Base-by-base conservation (phyloP, 441 rosid genomes). In the Manihot esculenta region DNA sequence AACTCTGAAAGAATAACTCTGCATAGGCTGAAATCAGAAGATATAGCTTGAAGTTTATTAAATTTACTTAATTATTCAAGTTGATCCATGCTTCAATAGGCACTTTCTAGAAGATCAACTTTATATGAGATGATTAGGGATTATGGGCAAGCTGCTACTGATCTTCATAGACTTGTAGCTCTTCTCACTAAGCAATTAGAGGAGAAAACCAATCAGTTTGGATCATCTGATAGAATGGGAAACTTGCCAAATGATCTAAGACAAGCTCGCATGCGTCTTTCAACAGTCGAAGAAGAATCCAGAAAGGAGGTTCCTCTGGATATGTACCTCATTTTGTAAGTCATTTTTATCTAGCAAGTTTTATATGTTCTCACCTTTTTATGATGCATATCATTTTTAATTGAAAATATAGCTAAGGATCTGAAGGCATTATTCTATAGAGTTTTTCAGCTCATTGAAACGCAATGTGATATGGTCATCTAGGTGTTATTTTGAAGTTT, bases 281-380 rank as follows among this genome's bases (percentile, higher is more conserved):
- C 85, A 66, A 88, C 83, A 44, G 61, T 88, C 27, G 94, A 90
- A 80, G 98, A 90, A 77, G 93, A 80, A 81, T 80, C 88, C 49
- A 86, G 87, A 83, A 94, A 81, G 79, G 97, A 86, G 73, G 83
- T 78, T 65, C 88, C 93, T 27, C 71, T 85, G 85, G 89, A 94
- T 77, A 77, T 89, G 89, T 92, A 90, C 88, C 93, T 84, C 57
- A 92, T 94, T 77, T 73, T 94, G 99, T 94, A 84, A 94, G 99
- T 82, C 24, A 13, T 64, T 49, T 69, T 20, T 54, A 45, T 64
- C 9, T 27, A 15, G 48, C 47, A 58, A 65, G 20, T 56, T 49
- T 48, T 27, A 26, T 42, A 26, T 54, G 26, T 8, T 64, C 50
- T 71, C 15, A 35, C 26, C 69, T 17, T 6, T 49, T 26, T 56